Evolutionary conservation across 225 moss, liverwort and hornwort species (phyloP).

Genomic region (Pseudoscleropodium purum): DNA sequence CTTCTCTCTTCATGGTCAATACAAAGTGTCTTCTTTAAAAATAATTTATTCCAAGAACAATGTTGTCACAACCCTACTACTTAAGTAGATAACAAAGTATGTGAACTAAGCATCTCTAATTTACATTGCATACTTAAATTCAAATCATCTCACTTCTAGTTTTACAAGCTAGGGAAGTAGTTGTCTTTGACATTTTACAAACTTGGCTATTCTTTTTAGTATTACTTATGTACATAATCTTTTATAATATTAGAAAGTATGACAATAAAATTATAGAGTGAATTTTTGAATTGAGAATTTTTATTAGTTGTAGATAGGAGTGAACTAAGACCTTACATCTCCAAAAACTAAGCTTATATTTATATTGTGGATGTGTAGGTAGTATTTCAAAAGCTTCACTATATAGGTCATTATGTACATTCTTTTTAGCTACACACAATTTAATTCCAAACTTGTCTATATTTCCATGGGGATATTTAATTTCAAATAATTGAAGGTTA

Average conservation of each 20-base stretch:
- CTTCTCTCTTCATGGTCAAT: accelerated
- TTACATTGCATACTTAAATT: background rate
- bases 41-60: accelerated
- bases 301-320: background rate
- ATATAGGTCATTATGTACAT: accelerated
- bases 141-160: accelerated
- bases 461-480: background rate
- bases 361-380: background rate
- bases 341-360: background rate
- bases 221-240: too few species aligned
- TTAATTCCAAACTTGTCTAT: background rate
- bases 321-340: accelerated
- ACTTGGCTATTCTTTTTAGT: background rate
- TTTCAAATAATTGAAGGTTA: background rate
- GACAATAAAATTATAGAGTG: background rate
- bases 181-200: background rate
- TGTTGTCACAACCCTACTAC: background rate
- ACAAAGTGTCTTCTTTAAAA: background rate
- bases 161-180: accelerated
- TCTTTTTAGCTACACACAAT: accelerated
- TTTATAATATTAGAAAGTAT: background rate
- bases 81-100: accelerated
- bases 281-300: background rate
- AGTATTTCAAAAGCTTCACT: background rate
- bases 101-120: accelerated